Base-by-base conservation (phyloP, 2,329 filamentous ascomycete genomes). In the Dryadomyces quercivorus region DNA sequence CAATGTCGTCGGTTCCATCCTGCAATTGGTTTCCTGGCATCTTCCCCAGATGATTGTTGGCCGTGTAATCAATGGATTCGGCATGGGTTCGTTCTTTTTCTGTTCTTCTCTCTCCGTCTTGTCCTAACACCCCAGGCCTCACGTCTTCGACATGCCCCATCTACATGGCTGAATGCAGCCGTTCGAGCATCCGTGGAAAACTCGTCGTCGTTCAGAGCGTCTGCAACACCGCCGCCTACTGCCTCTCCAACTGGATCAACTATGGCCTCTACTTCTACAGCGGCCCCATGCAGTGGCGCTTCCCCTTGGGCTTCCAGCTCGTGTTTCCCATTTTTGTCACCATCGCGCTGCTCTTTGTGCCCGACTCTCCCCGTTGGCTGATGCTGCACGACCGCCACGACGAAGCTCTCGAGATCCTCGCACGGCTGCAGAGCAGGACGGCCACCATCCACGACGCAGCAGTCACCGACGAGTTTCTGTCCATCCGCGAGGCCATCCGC, bases 401-500 rank as follows among this genome's bases (percentile, higher is more conserved):
- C 12, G 72, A 82, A 55, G 79, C 79, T 0, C 66, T 75, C n/a
- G 66, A 71, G 6, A 74, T 78, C 5, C 72, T 87, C 55, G 72
- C 75, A 8, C 76, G 75, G 57, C 80, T 79, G 56, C 78, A 78
- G 56, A 73, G 75, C 18, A 68, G 81, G 59, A 73, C 57, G 56
- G 43, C 56, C 34, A 31, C 15, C 5, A 58, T 62, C 1, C 56
- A 65, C 2, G 63, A 67, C 43, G 56, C 60, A 1, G 55, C 60
- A 0, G 66, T 71, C 1, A 61, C 59, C 1, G 60, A 62, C 3
- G 67, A 71, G 45, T 50, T 36, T 21, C 15, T 50, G 15, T 50
- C 26, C 16, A 38, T 36, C 31, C 16, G 34, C 31, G 12, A 9
- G 2, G 26, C 31, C 22, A 50, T 50, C n/a, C 22, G 16, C 5